Evolutionary conservation across 1,284 basidiomycete species (phyloP).

Genomic region (Coniferiporia sulphurascens): DNA sequence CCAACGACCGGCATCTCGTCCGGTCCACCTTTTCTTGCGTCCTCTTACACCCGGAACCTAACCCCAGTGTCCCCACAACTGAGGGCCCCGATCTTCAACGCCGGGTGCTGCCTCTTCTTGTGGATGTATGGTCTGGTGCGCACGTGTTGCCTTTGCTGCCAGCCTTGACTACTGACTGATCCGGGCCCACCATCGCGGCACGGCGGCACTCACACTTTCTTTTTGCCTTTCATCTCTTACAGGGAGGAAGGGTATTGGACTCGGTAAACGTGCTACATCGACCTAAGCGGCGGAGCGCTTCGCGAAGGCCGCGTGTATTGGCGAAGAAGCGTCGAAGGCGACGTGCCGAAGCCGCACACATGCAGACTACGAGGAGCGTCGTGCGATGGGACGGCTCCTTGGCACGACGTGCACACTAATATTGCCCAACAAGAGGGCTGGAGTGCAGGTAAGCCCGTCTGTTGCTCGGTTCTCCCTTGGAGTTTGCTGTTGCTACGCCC

Average conservation of each 20-base stretch:
- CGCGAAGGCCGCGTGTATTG: conserved; percentile 70
- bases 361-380: conserved; percentile 67
- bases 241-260: conserved; percentile 77
- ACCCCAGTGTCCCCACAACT: background rate
- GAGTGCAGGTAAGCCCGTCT: conserved; percentile 47
- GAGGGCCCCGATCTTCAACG: conserved; percentile 31
- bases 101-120: conserved; percentile 56
- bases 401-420: conserved; percentile 67
- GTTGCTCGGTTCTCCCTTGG: background rate
- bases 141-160: conserved; percentile 15
- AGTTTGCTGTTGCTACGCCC: background rate
- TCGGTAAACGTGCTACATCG: conserved; percentile 62
- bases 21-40: background rate
- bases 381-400: conserved; percentile 60
- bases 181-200: background rate
- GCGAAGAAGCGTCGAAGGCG: conserved; percentile 49
- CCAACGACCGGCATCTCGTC: conserved; percentile 8
- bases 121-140: conserved; percentile 75
- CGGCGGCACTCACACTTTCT: background rate
- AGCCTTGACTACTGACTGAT: background rate
- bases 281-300: conserved; percentile 55
- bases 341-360: conserved; percentile 63
- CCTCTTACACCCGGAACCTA: background rate
- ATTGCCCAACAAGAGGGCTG: conserved; percentile 66
- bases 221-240: background rate